Base-by-base conservation (phyloP, 2,329 filamentous ascomycete genomes). In the Myriosclerotinia curreyana region DNA sequence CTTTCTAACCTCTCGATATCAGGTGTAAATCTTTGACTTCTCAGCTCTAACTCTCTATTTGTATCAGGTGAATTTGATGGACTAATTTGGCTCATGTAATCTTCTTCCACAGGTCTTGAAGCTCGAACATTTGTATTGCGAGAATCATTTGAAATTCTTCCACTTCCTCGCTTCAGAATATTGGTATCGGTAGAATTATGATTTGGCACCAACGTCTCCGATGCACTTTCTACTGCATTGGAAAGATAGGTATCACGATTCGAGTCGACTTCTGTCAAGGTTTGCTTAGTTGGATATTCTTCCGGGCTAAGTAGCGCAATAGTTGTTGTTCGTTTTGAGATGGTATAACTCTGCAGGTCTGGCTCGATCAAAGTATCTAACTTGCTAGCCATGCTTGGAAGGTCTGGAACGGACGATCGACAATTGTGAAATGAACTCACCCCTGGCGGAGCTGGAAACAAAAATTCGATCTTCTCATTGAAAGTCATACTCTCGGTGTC, bases 401-500 rank as follows among this genome's bases (percentile, higher is more conserved):
- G 67, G 4, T 79, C 76, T 14, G 81, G 81, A 17, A 82, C 76
- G 3, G 77, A 77, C 5, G 78, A 79, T 63, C 75, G 75, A 11
- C 76, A 76, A 42, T 70, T 70, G 5, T 60, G 62, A 68, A 74
- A 62, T 66, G 63, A 67, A 60, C 48, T 68, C 64, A 62, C 66
- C 67, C 61, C 74, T 74, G 55, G 75, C 66, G 58, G 78, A 9
- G 74, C 71, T 4, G 79, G 76, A 67, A 83, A 83, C 31, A 86
- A 73, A 6, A 83, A 72, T 1, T 77, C 75, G 75, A 85, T 82
- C 71, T 85, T 85, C 69, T 85, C 83, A 60, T 84, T 77, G 66
- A 83, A 80, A 0, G 81, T 83, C 83, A 85, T 85, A 70, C 81
- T 85, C 72, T 79, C 81, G 3, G 81, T 83, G 66, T 82, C 74